Percentiles rank a stretch among this genome's conserved stretches.
Conservation (phyloP, 2,329 filamentous ascomycete genomes). For the Blastomyces percursus region DNA sequence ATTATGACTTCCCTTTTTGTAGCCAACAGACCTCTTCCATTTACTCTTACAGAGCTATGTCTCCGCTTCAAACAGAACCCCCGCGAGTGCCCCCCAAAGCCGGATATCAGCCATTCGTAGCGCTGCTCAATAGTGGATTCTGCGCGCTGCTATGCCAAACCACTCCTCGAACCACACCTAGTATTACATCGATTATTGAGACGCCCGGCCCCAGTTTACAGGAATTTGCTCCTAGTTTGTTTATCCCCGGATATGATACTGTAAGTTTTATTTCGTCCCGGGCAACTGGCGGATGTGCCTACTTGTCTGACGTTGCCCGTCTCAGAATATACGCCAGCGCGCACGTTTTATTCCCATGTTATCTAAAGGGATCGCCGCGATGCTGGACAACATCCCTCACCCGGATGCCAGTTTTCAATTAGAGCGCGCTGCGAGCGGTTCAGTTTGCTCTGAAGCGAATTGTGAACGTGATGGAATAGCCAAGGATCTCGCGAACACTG, state of each 20-base stretch:
- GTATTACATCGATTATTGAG: constrained; percentile 5
- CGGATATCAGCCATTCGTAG: constrained; percentile 5
- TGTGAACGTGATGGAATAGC: neutral
- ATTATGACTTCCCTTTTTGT: constrained; percentile 13
- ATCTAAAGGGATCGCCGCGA: constrained; percentile 24
- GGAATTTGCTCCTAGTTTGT: constrained; percentile 22
- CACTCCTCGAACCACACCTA: neutral
- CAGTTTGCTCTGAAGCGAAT: constrained; percentile 6
- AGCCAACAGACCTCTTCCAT: constrained; percentile 11
- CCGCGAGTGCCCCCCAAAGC: neutral
- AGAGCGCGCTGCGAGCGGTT: constrained; percentile 8
- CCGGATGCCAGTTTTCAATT: constrained; percentile 11
- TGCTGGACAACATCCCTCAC: constrained; percentile 19
- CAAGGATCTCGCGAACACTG: neutral
- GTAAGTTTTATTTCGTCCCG: constrained; percentile 15
- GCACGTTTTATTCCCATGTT: constrained; percentile 26
- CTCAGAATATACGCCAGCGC: constrained; percentile 29
- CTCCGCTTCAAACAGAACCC: neutral
- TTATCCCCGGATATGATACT: constrained; percentile 23
- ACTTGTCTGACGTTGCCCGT: neutral
- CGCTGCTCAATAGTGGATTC: constrained; percentile 22
- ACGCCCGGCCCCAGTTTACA: constrained; percentile 15
- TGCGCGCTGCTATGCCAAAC: constrained; percentile 14
- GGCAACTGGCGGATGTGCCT: neutral
- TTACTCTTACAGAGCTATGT: neutral